Conservation (phyloP, 305 asterid genomes). For the Vinca major region DNA sequence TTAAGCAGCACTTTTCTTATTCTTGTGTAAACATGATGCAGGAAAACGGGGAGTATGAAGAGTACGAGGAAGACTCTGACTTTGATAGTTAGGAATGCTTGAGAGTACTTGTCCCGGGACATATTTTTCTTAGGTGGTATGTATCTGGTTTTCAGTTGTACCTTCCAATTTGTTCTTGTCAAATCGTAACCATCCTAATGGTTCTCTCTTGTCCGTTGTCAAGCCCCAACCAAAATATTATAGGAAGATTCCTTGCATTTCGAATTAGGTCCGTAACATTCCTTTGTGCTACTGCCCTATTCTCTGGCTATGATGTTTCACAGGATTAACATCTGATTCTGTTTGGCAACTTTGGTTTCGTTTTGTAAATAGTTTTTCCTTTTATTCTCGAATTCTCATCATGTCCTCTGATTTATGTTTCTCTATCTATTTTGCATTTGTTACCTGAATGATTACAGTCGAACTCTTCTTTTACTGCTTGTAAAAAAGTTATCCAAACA, state of each 20-base stretch:
- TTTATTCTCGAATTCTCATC: too few relatives aligned
- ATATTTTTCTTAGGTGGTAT: background rate
- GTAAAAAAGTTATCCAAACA: background rate
- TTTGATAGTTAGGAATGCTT: conserved; percentile 19
- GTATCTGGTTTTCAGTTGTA: conserved; percentile 4
- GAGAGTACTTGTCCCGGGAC: too few relatives aligned
- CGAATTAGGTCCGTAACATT: conserved; percentile 7
- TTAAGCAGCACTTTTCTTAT: conserved; percentile 8
- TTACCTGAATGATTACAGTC: background rate
- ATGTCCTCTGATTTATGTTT: background rate
- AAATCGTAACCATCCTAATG: background rate
- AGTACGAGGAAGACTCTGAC: conserved; percentile 54
- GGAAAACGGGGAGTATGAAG: conserved; percentile 73
- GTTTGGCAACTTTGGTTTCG: background rate
- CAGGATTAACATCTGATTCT: background rate
- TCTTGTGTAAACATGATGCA: conserved; percentile 26
- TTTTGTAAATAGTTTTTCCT: background rate
- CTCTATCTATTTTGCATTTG: background rate
- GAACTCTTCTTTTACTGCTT: too few relatives aligned
- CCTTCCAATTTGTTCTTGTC: background rate
- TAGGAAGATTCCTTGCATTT: background rate
- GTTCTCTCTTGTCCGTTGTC: background rate
- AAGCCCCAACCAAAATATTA: background rate
- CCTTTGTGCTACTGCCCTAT: background rate
- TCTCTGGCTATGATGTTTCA: background rate